Base-by-base conservation (phyloP, 2,329 filamentous ascomycete species). In the Aspergillus pseudonomiae region DNA sequence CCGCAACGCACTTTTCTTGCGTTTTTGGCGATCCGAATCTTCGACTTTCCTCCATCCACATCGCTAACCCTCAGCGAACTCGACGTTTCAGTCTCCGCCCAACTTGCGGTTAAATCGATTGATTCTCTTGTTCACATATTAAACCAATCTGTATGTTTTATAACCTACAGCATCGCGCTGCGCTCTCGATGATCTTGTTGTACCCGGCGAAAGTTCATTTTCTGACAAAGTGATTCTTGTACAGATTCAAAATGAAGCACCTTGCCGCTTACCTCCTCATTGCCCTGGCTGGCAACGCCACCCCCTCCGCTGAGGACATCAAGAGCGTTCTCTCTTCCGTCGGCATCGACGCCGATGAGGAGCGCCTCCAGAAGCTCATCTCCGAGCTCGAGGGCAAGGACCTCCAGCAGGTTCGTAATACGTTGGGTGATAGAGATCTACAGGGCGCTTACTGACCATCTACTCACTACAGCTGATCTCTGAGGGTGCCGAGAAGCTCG, bases 21-120 rank as follows among this genome's bases (percentile, higher is more conserved):
- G 67, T 73, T 71, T 76, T 76, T 71, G 62, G 57, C 46, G 64
- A 57, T 61, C 60, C 68, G 63, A 62, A 65, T 69, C 66, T 68
- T 65, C 58, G 67, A 68, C 73, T 76, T 71, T 72, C 70, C 66
- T 65, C 59, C 58, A 59, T 68, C 65, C 63, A 67, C 69, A 63
- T 72, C 71, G 70, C 70, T 70, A 75, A 77, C 64, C 71, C 61
- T 67, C 71, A 69, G 68, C 87, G 91, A 90, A 96, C 93, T 92
- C 87, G 92, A 95, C 93, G 93, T 90, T 88, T 96, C 94, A 97
- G 94, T 98, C 94, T 97, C 94, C 94, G 94, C 91, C 87, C 89
- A 91, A 89, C 77, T 82, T 39, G 92, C 93, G 94, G 94, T 97
- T 97, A 96, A 98, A 96, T 91, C 89, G 94, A 98, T 98, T 98